Base-by-base conservation (phyloP, 768 basidiomycete genomes). In the Podaxis pistillaris region DNA sequence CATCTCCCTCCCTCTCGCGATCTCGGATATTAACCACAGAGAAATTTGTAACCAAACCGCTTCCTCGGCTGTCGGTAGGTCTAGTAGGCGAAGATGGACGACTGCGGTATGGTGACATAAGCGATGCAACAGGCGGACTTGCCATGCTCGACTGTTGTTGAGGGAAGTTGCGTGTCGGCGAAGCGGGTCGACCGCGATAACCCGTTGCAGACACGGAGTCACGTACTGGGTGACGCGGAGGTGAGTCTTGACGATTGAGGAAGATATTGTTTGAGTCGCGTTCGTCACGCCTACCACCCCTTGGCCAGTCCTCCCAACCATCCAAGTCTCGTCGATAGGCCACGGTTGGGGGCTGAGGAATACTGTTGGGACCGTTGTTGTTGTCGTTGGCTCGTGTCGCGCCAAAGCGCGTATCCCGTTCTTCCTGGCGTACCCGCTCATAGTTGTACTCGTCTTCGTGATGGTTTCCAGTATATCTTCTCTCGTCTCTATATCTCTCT, bases 311-410 rank as follows among this genome's bases (percentile, higher is more conserved):
- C 36, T 62, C 60, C 17, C 30, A 22, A 7, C 46, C 28, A 3
- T 19, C 62, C 8, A 41, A 51, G n/a, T 33, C 63, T 13, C 50
- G 60, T 51, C 64, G 53, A 52, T 63, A 28, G 17, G 53, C 58
- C 70, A 73, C 68, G 1, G 67, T 56, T 11, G 72, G 72, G 3
- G 71, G 71, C n/a, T 69, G 69, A 15, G 72, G 71, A 17, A 71
- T 49, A 13, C 69, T 69, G 19, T 66, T 19, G 11, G 38, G 47
- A 17, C 19, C 36, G 37, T 22, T 40, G 19, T 40, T 30, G 17
- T 61, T 54, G 2, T 55, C 51, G 4, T 50, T 37, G 66, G 22
- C 44, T 58, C 62, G 44, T 17, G 52, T 30, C 47, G 52, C 28
- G 6, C 52, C 19, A 41, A 58, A 52, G 53, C 56, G 51, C 22